A percentile compares a stretch with the other conserved stretches of the same genome.
phyloP scores from a whole-genome alignment of 768 basidiomycete species.

The Amanita molliuscula region DNA sequence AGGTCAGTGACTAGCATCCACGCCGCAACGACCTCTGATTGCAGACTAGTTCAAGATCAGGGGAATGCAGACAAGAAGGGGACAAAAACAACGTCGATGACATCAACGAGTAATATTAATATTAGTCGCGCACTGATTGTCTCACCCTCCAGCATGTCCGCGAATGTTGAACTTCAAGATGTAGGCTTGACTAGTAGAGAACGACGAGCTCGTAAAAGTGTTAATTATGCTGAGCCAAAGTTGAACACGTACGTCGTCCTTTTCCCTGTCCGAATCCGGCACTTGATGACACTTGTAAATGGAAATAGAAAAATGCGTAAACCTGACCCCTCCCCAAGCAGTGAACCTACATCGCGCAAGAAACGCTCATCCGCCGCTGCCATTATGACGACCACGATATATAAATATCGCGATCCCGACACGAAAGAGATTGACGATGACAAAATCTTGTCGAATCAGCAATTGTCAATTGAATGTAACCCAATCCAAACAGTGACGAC shows the following conservation, averaged over 20 bases:
- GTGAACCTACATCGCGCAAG: constrained; percentile 21
- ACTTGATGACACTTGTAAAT: constrained; percentile 5
- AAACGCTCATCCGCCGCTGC: constrained; percentile 39
- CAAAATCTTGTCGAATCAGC: constrained; percentile 18
- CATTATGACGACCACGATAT: constrained; percentile 19
- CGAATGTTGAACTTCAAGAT: constrained; percentile 20
- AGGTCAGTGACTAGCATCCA: constrained; percentile 16
- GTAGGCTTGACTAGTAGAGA: constrained; percentile 35
- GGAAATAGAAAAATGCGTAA: constrained; percentile 76
- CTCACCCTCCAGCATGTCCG: constrained; percentile 41
- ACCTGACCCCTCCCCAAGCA: constrained; percentile 46
- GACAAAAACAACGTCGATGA: not conserved
- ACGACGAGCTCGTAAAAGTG: constrained; percentile 59
- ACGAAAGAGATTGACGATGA: constrained; percentile 15
- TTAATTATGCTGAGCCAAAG: constrained; percentile 84
- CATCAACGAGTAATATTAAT: not conserved
- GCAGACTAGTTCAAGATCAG: constrained; percentile 12
- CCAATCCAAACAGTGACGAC: constrained; percentile 8
- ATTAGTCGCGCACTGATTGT: constrained; percentile 13
- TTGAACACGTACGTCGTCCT: constrained; percentile 62
- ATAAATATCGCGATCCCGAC: constrained; percentile 14
- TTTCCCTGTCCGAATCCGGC: not conserved
- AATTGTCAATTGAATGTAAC: constrained; percentile 17
- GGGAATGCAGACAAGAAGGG: constrained; percentile 8
- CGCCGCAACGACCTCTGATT: not conserved